Conservation (phyloP, 805 yeast species). For the Yamadazyma ubonensis region DNA sequence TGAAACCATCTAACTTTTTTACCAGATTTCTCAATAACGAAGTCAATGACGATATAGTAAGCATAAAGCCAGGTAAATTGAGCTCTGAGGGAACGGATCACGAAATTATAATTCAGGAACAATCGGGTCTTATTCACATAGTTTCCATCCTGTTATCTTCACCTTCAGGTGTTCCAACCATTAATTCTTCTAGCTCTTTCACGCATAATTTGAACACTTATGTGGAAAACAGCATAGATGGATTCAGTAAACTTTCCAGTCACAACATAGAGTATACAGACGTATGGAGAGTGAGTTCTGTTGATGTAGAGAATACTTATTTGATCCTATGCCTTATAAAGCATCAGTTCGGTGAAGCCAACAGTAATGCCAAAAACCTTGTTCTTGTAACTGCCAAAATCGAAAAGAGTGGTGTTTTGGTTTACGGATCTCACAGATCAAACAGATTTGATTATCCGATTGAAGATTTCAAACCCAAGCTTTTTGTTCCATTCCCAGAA, state of each 20-base stretch:
- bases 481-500: constrained; percentile 58
- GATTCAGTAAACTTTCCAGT: constrained; percentile 47
- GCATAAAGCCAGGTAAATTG: constrained; percentile 55
- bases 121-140: constrained; percentile 39
- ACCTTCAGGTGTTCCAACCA: constrained; percentile 26
- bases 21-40: constrained; percentile 12
- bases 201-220: constrained; percentile 31
- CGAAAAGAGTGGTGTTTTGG: constrained; percentile 49
- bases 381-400: constrained; percentile 56
- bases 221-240: constrained; percentile 34
- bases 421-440: constrained; percentile 65
- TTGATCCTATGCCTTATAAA: constrained; percentile 36
- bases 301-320: constrained; percentile 29
- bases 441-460: constrained; percentile 36
- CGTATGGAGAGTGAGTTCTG: constrained; percentile 46
- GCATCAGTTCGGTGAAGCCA: constrained; percentile 13
- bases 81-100: constrained; percentile 49
- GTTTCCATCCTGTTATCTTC: constrained; percentile 29
- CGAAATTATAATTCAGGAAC: constrained; percentile 44
- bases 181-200: constrained; percentile 27
- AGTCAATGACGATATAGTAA: constrained; percentile 49
- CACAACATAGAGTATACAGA: constrained; percentile 59
- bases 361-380: constrained; percentile 25
- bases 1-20: constrained; percentile 15
- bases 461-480: constrained; percentile 36